Evolutionary conservation across 2,329 filamentous ascomycete genomes (phyloP).

Genomic region (Fusarium sp.): DNA sequence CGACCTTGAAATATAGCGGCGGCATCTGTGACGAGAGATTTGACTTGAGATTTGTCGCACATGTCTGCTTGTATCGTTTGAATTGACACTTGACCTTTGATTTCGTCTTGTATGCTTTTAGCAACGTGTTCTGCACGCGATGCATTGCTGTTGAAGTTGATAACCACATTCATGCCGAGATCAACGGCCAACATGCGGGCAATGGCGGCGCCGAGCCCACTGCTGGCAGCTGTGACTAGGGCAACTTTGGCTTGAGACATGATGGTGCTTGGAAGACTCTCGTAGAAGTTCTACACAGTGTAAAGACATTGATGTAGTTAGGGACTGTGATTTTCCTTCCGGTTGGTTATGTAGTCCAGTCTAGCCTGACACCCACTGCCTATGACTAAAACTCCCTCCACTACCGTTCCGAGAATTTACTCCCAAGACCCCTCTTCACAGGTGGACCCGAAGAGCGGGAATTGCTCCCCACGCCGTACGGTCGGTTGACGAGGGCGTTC

Average conservation of each 20-base stretch:
- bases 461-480: not conserved
- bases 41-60: not conserved
- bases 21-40: not conserved
- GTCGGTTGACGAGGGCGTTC: not conserved
- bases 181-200: not conserved
- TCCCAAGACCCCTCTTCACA: not conserved
- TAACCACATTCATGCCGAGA: not conserved
- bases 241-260: not conserved
- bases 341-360: not conserved
- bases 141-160: not conserved
- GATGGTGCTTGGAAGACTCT: not conserved
- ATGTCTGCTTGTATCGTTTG: not conserved
- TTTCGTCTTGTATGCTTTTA: not conserved
- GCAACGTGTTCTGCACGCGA: not conserved
- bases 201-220: not conserved
- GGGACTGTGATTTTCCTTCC: not conserved
- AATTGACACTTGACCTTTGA: not conserved
- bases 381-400: not conserved
- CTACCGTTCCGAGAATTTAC: not conserved
- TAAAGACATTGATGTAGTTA: not conserved
- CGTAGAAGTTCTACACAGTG: not conserved
- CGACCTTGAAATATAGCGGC: not conserved
- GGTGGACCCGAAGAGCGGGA: not conserved
- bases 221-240: not conserved
- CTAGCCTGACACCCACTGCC: not conserved